A percentile compares a stretch with the other conserved stretches of the same genome.
phyloP scores from a whole-genome alignment of 1,284 basidiomycete species.

The Ceratobasidium sp. region DNA sequence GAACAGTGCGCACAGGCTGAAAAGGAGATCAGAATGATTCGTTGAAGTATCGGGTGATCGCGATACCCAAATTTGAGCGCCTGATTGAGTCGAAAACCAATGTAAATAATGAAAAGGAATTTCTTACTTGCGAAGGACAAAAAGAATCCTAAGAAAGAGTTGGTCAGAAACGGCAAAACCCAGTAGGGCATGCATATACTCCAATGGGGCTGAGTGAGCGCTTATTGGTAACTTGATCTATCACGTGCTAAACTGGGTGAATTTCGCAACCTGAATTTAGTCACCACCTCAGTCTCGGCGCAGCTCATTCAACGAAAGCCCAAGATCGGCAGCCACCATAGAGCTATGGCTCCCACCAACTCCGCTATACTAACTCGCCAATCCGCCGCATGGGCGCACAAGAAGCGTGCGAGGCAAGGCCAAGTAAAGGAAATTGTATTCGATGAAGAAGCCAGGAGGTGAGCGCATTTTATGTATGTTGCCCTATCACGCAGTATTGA shows the following conservation, averaged over 20 bases:
- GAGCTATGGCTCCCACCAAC: slow-evolving; percentile 54
- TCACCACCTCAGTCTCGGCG: background rate
- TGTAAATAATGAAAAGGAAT: too few relatives aligned
- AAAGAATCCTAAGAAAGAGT: too few relatives aligned
- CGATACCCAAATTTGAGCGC: too few relatives aligned
- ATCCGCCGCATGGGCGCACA: slow-evolving; percentile 65
- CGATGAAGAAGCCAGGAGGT: slow-evolving; percentile 78
- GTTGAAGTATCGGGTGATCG: too few relatives aligned
- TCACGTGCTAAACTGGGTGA: background rate
- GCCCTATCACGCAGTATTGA: background rate
- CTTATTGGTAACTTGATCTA: too few relatives aligned
- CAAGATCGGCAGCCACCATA: background rate
- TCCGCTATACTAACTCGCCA: slow-evolving; percentile 63
- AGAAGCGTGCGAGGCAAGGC: slow-evolving; percentile 61
- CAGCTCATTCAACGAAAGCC: background rate
- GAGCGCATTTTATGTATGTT: slow-evolving; percentile 39
- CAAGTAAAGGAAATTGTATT: slow-evolving; percentile 76
- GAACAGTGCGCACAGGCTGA: too few relatives aligned
- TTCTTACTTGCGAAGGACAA: too few relatives aligned
- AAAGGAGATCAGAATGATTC: too few relatives aligned
- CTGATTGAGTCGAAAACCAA: too few relatives aligned
- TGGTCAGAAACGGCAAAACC: too few relatives aligned
- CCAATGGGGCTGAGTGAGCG: too few relatives aligned
- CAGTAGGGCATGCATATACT: too few relatives aligned
- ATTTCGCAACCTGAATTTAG: background rate